Percentiles rank a stretch among this genome's conserved stretches.
Conservation (phyloP, 495 filamentous ascomycete species). For the Tuber microsphaerosporum region DNA sequence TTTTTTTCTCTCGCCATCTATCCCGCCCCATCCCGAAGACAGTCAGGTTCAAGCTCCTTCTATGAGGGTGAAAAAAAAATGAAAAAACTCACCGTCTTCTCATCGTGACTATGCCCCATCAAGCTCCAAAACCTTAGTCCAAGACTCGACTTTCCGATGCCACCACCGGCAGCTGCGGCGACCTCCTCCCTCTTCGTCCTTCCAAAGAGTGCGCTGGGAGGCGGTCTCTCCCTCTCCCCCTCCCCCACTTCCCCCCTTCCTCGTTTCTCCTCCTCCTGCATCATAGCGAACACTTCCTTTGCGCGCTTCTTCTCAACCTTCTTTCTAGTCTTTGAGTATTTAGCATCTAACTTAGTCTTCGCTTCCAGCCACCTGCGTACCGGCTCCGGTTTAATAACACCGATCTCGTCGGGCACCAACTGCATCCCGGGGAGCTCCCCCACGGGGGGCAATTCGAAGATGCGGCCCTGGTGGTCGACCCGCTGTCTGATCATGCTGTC, state of each 20-base stretch:
- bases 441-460: conserved; percentile 58
- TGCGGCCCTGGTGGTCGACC: conserved; percentile 66
- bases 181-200: conserved; percentile 51
- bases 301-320: conserved; percentile 62
- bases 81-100: conserved; percentile 52
- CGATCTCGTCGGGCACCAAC: conserved; percentile 58
- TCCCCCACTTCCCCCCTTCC: conserved; percentile 58
- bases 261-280: conserved; percentile 58
- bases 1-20: conserved; percentile 23
- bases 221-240: conserved; percentile 64
- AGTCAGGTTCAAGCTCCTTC: neutral
- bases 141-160: conserved; percentile 54
- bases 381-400: conserved; percentile 69
- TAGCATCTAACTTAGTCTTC: conserved; percentile 62
- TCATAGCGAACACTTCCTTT: conserved; percentile 60
- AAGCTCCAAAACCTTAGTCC: conserved; percentile 75
- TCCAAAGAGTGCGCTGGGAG: conserved; percentile 73
- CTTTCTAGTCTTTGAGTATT: conserved; percentile 59
- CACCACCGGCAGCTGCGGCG: neutral
- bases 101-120: conserved; percentile 83
- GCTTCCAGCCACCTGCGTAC: conserved; percentile 74
- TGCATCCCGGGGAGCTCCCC: conserved; percentile 56
- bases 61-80: neutral
- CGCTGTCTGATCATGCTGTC: conserved; percentile 85
- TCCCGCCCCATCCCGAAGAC: neutral